Conservation (phyloP, 139 green algal species). For the Dunaliella sp. region DNA sequence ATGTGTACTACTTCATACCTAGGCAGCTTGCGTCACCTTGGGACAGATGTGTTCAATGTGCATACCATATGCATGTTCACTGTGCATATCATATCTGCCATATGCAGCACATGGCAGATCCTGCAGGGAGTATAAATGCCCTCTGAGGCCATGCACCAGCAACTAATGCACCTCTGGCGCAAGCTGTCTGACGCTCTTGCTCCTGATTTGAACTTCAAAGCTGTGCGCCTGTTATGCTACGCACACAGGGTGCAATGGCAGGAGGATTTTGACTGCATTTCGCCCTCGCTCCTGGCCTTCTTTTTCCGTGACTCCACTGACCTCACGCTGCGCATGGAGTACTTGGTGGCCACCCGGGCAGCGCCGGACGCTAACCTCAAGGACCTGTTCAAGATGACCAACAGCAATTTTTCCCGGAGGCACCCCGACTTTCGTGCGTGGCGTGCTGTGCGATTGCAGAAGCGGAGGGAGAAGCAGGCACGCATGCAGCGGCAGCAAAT, state of each 20-base stretch:
- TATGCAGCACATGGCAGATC: too few species aligned
- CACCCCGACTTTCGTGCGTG: background rate
- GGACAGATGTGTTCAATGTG: too few species aligned
- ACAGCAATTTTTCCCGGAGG: conserved; percentile 38
- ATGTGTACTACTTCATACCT: too few species aligned
- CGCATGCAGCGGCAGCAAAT: background rate
- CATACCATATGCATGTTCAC: too few species aligned
- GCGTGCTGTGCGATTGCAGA: background rate
- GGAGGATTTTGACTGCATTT: conserved; percentile 37
- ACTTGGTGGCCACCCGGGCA: conserved; percentile 38
- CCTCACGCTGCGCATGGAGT: conserved; percentile 48
- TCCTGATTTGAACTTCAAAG: too few species aligned
- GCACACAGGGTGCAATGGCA: conserved; percentile 25
- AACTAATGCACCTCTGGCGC: too few species aligned
- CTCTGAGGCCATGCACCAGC: too few species aligned
- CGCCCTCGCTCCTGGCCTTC: conserved; percentile 43
- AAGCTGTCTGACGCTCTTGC: too few species aligned
- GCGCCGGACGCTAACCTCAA: conserved; percentile 14
- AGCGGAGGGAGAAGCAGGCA: background rate
- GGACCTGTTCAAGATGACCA: conserved; percentile 48
- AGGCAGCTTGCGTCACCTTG: too few species aligned
- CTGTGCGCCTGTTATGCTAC: too few species aligned
- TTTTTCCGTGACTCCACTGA: conserved; percentile 44
- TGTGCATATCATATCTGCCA: too few species aligned
- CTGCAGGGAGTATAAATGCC: too few species aligned